These are phyloP conservation scores for Penicillium parvum DNA, from an alignment of 495 filamentous ascomycete genomes.

Conservation along the genomic window DNA sequence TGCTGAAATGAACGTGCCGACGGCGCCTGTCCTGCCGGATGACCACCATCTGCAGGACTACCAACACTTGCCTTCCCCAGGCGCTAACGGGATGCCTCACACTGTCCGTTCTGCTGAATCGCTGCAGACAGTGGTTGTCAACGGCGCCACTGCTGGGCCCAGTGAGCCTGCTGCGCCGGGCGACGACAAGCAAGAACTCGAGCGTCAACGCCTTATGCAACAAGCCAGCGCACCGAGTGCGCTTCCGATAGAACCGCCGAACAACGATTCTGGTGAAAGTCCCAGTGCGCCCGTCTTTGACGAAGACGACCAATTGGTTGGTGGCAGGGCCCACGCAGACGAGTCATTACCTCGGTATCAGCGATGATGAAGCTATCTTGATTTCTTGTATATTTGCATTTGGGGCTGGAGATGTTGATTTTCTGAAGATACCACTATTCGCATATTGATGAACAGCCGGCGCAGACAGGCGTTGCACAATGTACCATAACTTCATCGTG, in stretches of 20 bases:
- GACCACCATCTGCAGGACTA: constrained; percentile 39
- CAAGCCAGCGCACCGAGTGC: constrained; percentile 60
- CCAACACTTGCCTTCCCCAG: constrained; percentile 29
- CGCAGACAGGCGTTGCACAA: constrained; percentile 15
- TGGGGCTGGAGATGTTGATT: constrained; percentile 17
- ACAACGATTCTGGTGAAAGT: constrained; percentile 37
- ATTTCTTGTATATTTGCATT: constrained; percentile 28
- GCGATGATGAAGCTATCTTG: constrained; percentile 24
- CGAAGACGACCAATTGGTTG: constrained; percentile 49
- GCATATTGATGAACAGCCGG: constrained; percentile 19
- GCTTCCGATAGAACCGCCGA: constrained; percentile 37
- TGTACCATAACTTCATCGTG: constrained; percentile 8
- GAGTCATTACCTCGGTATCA: constrained; percentile 49
- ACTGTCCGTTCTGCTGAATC: constrained; percentile 41
- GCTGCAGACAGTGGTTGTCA: constrained; percentile 33
- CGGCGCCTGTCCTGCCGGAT: constrained; percentile 38
- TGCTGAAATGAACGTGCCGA: constrained; percentile 24
- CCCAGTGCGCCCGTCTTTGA: constrained; percentile 68
- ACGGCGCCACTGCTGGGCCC: constrained; percentile 17
- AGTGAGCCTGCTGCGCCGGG: constrained; percentile 16
- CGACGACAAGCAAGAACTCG: constrained; percentile 87
- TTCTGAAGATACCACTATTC: constrained; percentile 31
- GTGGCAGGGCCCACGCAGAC: constrained; percentile 37
- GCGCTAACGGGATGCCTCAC: constrained; percentile 22
- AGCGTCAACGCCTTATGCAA: constrained; percentile 65